These are phyloP conservation scores for Chalciporus sphaerocephalus DNA, from an alignment of 768 basidiomycete species.

Conservation along the genomic window DNA sequence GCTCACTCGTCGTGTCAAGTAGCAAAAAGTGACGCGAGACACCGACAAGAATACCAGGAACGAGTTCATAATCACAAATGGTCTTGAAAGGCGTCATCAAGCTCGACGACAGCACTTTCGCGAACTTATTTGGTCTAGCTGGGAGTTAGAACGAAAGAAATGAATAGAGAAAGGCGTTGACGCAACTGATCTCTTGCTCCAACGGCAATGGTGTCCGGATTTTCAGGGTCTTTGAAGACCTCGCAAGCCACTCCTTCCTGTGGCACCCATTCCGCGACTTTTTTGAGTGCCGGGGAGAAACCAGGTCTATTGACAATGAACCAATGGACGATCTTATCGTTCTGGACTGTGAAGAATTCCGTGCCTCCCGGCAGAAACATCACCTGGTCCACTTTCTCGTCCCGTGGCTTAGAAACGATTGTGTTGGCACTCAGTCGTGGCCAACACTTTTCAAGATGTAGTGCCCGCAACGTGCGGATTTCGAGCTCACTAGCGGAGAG, in stretches of 20 bases:
- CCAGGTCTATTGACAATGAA: slow-evolving; percentile 17
- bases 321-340: slow-evolving; percentile 24
- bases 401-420: slow-evolving; percentile 6
- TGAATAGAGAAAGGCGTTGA: background rate
- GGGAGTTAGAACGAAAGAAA: background rate
- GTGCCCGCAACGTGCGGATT: slow-evolving; percentile 26
- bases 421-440: slow-evolving; percentile 13
- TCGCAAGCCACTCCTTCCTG: slow-evolving; percentile 14
- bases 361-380: slow-evolving; percentile 24
- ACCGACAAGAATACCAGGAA: slow-evolving; percentile 23
- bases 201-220: slow-evolving; percentile 18
- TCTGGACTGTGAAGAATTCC: slow-evolving; percentile 27
- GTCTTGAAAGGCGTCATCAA: slow-evolving; percentile 19
- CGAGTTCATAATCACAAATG: slow-evolving; percentile 20
- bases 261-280: slow-evolving; percentile 18
- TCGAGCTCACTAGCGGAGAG: slow-evolving; percentile 25
- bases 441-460: slow-evolving; percentile 23
- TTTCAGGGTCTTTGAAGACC: slow-evolving; percentile 18
- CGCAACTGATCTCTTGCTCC: slow-evolving; percentile 13
- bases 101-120: slow-evolving; percentile 17
- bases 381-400: slow-evolving; percentile 23
- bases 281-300: slow-evolving; percentile 12
- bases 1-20: slow-evolving; percentile 21
- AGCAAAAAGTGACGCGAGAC: slow-evolving; percentile 22
- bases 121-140: slow-evolving; percentile 14